These are phyloP conservation scores for Ophiosphaerella herpotricha DNA, from an alignment of 2,329 filamentous ascomycete species.

Conservation along the genomic window DNA sequence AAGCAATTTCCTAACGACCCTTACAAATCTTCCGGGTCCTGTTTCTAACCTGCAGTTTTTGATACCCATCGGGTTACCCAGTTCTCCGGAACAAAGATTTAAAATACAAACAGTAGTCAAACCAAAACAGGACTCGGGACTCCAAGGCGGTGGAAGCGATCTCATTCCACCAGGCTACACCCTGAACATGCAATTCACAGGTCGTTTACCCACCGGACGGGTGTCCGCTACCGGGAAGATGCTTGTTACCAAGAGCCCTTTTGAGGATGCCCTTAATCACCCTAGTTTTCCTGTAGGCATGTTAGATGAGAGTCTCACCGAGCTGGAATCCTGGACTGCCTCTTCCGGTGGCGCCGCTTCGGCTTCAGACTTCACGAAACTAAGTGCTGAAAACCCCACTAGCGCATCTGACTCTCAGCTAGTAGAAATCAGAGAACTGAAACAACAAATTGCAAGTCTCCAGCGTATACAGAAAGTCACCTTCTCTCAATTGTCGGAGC, in stretches of 20 bases:
- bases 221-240: conserved; percentile 37
- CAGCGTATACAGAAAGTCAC: conserved; percentile 53
- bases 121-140: conserved; percentile 69
- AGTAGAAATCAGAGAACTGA: conserved; percentile 43
- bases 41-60: conserved; percentile 82
- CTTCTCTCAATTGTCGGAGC: conserved; percentile 50
- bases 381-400: conserved; percentile 2
- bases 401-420: conserved; percentile 11
- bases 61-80: conserved; percentile 59
- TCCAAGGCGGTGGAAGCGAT: conserved; percentile 36
- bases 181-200: conserved; percentile 66
- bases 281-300: conserved; percentile 49
- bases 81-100: conserved; percentile 47
- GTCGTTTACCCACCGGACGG: conserved; percentile 26
- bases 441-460: conserved; percentile 49
- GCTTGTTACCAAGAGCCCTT: conserved; percentile 27
- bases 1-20: conserved; percentile 67
- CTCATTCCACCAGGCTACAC: conserved; percentile 63
- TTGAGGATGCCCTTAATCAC: conserved; percentile 50
- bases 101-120: conserved; percentile 71
- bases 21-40: conserved; percentile 76
- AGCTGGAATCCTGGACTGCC: conserved; percentile 36
- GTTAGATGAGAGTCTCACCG: conserved; percentile 44
- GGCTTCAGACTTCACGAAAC: conserved; percentile 41
- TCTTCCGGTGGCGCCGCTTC: conserved; percentile 19